Base-by-base conservation (phyloP, 2,329 filamentous ascomycete genomes). In the Cordyceps cicadae region DNA sequence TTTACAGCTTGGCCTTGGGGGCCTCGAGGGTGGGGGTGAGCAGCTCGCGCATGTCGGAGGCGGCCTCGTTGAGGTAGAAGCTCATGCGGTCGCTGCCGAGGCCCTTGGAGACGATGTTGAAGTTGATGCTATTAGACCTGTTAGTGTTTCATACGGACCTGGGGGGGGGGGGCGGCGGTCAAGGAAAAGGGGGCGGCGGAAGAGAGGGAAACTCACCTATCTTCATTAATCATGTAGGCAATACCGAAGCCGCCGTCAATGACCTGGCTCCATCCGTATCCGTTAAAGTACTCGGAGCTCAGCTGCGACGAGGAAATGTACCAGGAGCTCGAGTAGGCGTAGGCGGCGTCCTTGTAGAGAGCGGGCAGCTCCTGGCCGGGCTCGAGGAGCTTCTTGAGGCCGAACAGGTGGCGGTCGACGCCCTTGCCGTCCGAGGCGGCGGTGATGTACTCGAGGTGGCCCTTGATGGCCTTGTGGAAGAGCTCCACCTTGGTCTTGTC, bases 161-260 rank as follows among this genome's bases (percentile, higher is more conserved):
- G 51, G 46, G 32, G 29, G 24, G 2, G 24, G 24, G 24, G 24
- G 24, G 24, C n/a, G n/a, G n/a, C n/a, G n/a, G n/a, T n/a, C n/a
- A n/a, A n/a, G n/a, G n/a, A n/a, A n/a, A n/a, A n/a, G n/a, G n/a
- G n/a, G n/a, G n/a, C n/a, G n/a, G n/a, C n/a, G n/a, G n/a, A n/a
- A n/a, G 24, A n/a, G 14, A 19, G 32, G 32, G 2, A 34, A 49
- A 34, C 79, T 74, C 72, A 90, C 88, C 86, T 92, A 76, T 97
- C 96, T 81, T 97, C 93, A 73, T 99, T 99, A 74, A 99, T 97
- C 94, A 99, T 99, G 74, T 99, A 99, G 45, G 94, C 94, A 71
- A 99, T 96, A 66, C 94, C 94, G 76, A 94, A 99, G 34, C 94
- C 94, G 63, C 88, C 90, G 70, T 97, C 92, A 60, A 97, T 89